Evolutionary conservation across 2,329 filamentous ascomycete species (phyloP), one percentile per base, ranked within the genome.

Genomic region (Xylaria sp.): DNA sequence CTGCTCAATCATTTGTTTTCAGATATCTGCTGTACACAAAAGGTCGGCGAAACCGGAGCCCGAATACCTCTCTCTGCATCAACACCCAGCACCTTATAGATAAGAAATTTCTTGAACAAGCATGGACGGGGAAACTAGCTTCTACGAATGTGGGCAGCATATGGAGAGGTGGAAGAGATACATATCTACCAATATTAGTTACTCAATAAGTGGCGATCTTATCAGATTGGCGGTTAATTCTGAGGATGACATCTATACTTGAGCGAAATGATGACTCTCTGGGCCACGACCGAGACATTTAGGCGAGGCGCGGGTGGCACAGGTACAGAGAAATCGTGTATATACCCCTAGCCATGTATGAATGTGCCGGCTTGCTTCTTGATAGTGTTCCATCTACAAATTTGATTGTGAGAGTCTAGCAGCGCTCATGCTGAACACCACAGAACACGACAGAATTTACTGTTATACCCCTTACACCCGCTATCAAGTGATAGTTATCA

Each of bases 371-470:
- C 34, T 44, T 54, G 32, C 13, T 28, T 28, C 13, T 51, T 59
- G 54, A 46, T 39, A 13, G 12, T 48, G 37, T 61, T 60, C 60
- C 39, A 51, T 58, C 44, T 44, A 57, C 25, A 20, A 6, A 46
- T 12, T 28, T 15, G 39, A 48, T 28, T 8, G 46, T 23, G n/a
- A n/a, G 18, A n/a, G 32, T 25, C 46, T 44, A 18, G 9, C 5
- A n/a, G n/a, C 48, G 51, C 4, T n/a, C 10, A 5, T 10, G 13
- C 25, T 51, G 32, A 18, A 41, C 9, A n/a, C 32, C 32, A 4
- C 54, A 6, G 54, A 61, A 41, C 56, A 54, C 15, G 18, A 46
- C 18, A 9, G n/a, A 25, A 28, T 32, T 50, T 58, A 28, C 50
- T 41, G 5, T n/a, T 50, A 32, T 12, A 13, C 34, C 44, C 18